A percentile compares a stretch with the other conserved stretches of the same genome.
phyloP scores from a whole-genome alignment of 441 rosid genomes.

The Aleurites moluccanus region DNA sequence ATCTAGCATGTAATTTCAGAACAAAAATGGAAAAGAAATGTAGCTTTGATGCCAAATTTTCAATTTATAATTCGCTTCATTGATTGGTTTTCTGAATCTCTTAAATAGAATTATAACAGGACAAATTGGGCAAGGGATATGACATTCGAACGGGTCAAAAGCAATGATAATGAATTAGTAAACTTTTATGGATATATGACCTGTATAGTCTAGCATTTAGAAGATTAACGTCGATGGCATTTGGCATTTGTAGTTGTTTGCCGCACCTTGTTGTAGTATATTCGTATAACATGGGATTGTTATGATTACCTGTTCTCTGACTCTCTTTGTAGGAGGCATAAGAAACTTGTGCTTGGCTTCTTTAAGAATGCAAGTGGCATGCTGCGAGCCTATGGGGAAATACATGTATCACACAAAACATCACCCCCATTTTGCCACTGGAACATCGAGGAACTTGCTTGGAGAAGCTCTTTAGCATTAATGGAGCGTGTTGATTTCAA shows the following conservation, averaged over 20 bases:
- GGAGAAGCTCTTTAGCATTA: constrained; percentile 31
- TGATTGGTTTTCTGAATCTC: neutral
- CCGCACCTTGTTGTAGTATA: neutral
- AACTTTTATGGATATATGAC: neutral
- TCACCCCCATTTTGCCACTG: constrained; percentile 43
- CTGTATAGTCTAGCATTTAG: neutral
- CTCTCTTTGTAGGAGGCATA: constrained; percentile 40
- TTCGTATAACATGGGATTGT: neutral
- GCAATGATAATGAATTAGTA: neutral
- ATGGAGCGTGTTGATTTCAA: constrained; percentile 29
- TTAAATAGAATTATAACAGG: neutral
- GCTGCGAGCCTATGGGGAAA: constrained; percentile 45
- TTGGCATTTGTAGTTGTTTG: neutral
- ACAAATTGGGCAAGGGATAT: neutral
- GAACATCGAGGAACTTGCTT: constrained; percentile 57
- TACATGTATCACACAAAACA: constrained; percentile 62
- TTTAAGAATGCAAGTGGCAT: constrained; percentile 44
- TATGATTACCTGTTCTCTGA: neutral
- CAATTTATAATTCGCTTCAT: neutral
- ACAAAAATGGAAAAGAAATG: neutral
- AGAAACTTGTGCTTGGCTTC: constrained; percentile 40
- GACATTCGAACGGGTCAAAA: neutral
- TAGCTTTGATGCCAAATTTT: neutral
- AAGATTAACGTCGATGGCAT: neutral
- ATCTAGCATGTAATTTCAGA: neutral